Evolutionary conservation across 169 alveolate genomes (phyloP).

Genomic region (Hammondia hammondi): DNA sequence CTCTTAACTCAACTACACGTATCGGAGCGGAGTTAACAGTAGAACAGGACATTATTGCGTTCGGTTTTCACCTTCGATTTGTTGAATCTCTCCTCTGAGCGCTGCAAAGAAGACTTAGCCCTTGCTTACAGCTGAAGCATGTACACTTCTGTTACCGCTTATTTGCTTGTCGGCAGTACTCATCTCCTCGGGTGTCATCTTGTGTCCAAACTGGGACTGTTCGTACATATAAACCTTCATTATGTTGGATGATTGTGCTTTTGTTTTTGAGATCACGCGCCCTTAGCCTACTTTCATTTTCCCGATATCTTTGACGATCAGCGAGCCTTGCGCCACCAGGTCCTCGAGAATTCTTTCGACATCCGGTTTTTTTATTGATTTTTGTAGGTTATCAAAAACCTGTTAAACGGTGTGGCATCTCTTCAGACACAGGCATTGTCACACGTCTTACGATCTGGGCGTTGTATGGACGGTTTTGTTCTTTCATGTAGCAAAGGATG

Average conservation of each 20-base stretch:
- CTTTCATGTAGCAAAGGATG: slow-evolving; percentile 47
- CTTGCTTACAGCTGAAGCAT: neutral
- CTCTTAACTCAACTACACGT: neutral
- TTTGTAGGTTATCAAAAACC: slow-evolving; percentile 55
- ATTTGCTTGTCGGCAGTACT: neutral
- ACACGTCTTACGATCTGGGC: slow-evolving; percentile 57
- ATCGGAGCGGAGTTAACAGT: too few relatives aligned
- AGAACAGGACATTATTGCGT: neutral
- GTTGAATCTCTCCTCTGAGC: neutral
- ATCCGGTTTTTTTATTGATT: slow-evolving; percentile 41
- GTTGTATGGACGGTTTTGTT: slow-evolving; percentile 67
- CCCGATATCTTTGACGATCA: slow-evolving; percentile 60
- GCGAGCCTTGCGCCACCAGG: slow-evolving; percentile 49
- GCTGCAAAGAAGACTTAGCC: neutral
- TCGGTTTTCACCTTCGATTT: neutral
- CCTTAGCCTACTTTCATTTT: slow-evolving; percentile 21
- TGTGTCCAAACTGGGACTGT: slow-evolving; percentile 47
- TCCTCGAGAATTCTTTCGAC: slow-evolving; percentile 51
- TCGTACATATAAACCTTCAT: slow-evolving; percentile 62
- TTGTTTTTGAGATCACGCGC: neutral
- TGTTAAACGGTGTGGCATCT: neutral
- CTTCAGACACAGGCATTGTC: neutral
- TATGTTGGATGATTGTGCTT: neutral
- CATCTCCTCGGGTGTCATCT: neutral
- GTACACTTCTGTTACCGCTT: neutral